Evolutionary conservation across 495 filamentous ascomycete genomes (phyloP), one percentile per base, ranked within the genome.

Genomic region (Xeromyces bisporus): DNA sequence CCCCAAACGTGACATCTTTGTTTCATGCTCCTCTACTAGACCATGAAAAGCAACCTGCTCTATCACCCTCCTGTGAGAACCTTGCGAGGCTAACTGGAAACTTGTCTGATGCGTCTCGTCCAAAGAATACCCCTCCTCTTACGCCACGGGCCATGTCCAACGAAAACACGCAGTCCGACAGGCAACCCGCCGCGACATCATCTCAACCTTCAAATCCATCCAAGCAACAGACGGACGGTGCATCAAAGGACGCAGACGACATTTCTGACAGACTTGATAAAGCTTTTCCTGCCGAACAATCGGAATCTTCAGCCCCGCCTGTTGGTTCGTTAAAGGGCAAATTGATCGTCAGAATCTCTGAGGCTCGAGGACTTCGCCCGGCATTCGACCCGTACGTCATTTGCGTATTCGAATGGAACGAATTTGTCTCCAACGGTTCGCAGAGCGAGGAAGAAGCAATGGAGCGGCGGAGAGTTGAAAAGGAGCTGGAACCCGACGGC

Each of bases 361-460:
- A 92, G 54, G 89, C 77, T 18, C 69, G 80, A 42, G 82, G 80
- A 2, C 55, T 97, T 15, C 67, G 77, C 31, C 80, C 75, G 7
- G 83, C 84, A 47, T 67, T 71, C 23, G 78, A 93, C 44, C 89
- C 89, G 2, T 97, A 96, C 46, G 84, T 93, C 13, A 85, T 97
- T 9, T 93, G 84, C 25, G 86, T 92, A 15, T 97, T 94, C 44
- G 89, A 97, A 48, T 81, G 81, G 53, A 89, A 86, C 43, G 91
- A 97, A 48, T 77, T 86, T 41, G 93, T 97, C 30, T 94, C 89
- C 7, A 79, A 75, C 35, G 82, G 82, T 8, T 81, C 84, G 25
- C 71, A 69, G 34, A 58, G 61, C 34, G 65, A 56, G 17, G 66
- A 73, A 21, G 62, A 60, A 6, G 50, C 24, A 32, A 32, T 24